A percentile compares a stretch with the other conserved stretches of the same genome.
These are phyloP conservation scores for Clitopilus passeckerianus DNA, from an alignment of 768 basidiomycete species.

Conservation along the genomic window DNA sequence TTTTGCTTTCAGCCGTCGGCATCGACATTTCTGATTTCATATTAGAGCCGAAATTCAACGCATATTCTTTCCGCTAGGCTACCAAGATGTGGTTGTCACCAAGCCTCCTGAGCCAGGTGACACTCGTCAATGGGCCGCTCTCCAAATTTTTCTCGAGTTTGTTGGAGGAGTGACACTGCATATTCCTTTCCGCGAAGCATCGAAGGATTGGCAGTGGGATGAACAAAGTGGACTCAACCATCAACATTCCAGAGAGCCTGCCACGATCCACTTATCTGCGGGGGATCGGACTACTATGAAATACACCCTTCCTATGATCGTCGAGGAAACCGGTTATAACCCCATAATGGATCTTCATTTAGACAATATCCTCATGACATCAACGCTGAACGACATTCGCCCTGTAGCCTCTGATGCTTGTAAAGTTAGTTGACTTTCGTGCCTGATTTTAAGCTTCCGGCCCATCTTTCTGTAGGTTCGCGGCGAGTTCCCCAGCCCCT, in stretches of 20 bases:
- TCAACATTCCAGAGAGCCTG: slow-evolving; percentile 55
- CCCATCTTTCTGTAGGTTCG: slow-evolving; percentile 40
- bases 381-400: slow-evolving; percentile 85
- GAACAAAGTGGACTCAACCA: slow-evolving; percentile 43
- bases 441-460: slow-evolving; percentile 1
- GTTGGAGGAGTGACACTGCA: slow-evolving; percentile 71
- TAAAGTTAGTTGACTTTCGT: slow-evolving; percentile 38
- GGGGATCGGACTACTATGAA: slow-evolving; percentile 83
- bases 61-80: slow-evolving; percentile 79
- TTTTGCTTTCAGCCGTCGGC: background rate
- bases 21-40: slow-evolving; percentile 1
- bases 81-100: slow-evolving; percentile 56
- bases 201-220: slow-evolving; percentile 98
- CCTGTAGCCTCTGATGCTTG: slow-evolving; percentile 76
- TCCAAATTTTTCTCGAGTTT: slow-evolving; percentile 81
- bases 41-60: slow-evolving; percentile 69
- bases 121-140: slow-evolving; percentile 72
- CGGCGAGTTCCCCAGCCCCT: slow-evolving; percentile 72
- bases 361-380: slow-evolving; percentile 70
- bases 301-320: slow-evolving; percentile 81
- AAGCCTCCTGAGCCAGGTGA: slow-evolving; percentile 68
- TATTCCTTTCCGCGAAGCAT: slow-evolving; percentile 88
- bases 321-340: slow-evolving; percentile 69
- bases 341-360: slow-evolving; percentile 78
- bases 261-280: slow-evolving; percentile 67